A percentile compares a stretch with the other conserved stretches of the same genome.
phyloP scores from a whole-genome alignment of 228 moss, liverwort and hornwort species.

The Sphagnum magellanicum region DNA sequence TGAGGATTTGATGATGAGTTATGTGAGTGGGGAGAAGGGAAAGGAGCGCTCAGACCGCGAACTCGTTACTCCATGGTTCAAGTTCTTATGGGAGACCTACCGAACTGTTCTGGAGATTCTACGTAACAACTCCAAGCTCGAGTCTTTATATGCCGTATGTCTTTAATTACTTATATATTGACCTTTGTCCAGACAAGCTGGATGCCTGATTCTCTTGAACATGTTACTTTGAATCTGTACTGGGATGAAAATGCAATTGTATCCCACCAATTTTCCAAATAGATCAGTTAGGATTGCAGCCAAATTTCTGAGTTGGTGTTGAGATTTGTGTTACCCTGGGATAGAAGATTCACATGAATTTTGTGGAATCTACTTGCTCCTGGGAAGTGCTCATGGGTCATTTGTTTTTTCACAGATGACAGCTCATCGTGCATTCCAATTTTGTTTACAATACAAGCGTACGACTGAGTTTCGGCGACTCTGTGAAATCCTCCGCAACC shows the following conservation, averaged over 20 bases:
- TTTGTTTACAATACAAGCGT: slow-evolving; percentile 95
- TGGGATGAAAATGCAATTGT: no score
- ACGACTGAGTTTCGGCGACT: slow-evolving; percentile 93
- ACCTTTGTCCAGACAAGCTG: no score
- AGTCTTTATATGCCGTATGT: slow-evolving; percentile 78
- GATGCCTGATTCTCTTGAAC: no score
- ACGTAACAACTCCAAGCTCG: slow-evolving; percentile 95
- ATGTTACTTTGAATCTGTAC: no score
- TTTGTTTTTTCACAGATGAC: slow-evolving; percentile 55
- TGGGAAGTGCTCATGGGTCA: no score
- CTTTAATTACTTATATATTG: not conserved
- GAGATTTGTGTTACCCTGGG: no score
- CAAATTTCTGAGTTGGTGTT: no score
- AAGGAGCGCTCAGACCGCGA: slow-evolving; percentile 97
- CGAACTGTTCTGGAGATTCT: slow-evolving; percentile 91
- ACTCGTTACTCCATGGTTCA: slow-evolving; percentile 97
- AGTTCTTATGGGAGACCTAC: slow-evolving; percentile 97
- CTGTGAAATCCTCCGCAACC: slow-evolving; percentile 96
- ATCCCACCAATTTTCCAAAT: no score
- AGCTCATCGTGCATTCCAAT: slow-evolving; percentile 92
- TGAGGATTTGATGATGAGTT: slow-evolving; percentile 98
- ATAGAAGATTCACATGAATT: no score
- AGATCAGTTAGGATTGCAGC: no score
- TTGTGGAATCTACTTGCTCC: no score
- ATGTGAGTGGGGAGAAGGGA: slow-evolving; percentile 97